phyloP scores from a whole-genome alignment of 345 rosid genomes.

The Moricandia arvensis region DNA sequence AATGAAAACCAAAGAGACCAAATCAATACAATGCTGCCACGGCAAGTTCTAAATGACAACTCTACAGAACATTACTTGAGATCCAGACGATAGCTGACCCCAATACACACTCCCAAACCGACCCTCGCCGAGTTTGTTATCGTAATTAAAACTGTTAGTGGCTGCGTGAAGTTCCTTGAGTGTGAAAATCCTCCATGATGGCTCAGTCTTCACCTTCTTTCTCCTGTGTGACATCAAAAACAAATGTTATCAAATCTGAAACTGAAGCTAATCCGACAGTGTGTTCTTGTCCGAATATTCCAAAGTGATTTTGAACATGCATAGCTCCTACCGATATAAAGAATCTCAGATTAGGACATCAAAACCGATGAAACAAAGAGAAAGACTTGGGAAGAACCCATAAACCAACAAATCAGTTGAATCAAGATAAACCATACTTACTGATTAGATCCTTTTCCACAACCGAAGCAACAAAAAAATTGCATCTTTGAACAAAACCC shows the following conservation, averaged over 20 bases:
- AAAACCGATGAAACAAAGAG: too few species aligned
- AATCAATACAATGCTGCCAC: background rate
- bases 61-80: constrained; percentile 59
- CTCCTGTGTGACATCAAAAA: constrained; percentile 44
- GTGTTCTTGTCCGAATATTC: background rate
- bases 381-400: too few species aligned
- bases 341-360: background rate
- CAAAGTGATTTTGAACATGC: constrained; percentile 1
- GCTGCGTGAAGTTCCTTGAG: constrained; percentile 90
- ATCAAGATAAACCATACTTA: constrained; percentile 40
- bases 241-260: constrained; percentile 19
- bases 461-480: constrained; percentile 60
- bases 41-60: background rate
- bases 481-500: constrained; percentile 48
- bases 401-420: background rate
- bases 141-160: constrained; percentile 92
- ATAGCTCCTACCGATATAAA: background rate
- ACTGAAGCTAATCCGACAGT: constrained; percentile 14
- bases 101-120: constrained; percentile 97
- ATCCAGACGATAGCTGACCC: constrained; percentile 99
- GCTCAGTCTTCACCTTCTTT: constrained; percentile 55
- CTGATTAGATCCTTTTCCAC: constrained; percentile 70
- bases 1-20: constrained; percentile 17
- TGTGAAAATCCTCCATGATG: constrained; percentile 80
- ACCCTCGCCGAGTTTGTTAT: constrained; percentile 98